Conservation (phyloP, 2,329 filamentous ascomycete species). For the Fusarium robinianum region DNA sequence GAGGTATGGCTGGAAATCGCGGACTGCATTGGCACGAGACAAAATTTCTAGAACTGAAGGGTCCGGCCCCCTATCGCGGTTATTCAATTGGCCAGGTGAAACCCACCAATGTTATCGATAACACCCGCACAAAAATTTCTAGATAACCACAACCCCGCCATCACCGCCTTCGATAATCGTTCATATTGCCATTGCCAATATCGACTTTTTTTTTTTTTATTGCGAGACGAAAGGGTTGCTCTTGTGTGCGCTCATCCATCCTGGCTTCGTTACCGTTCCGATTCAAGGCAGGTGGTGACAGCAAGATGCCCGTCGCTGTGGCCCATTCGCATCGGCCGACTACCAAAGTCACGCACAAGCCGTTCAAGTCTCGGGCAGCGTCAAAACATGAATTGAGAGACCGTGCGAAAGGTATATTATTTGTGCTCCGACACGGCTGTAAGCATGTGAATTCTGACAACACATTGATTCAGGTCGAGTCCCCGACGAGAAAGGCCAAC, state of each 20-base stretch:
- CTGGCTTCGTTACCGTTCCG: constrained; percentile 78
- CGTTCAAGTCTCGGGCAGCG: constrained; percentile 90
- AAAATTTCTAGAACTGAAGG: constrained; percentile 43
- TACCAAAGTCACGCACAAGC: constrained; percentile 85
- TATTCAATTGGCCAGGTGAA: constrained; percentile 30
- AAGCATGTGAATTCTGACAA: constrained; percentile 8
- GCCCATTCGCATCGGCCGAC: constrained; percentile 90
- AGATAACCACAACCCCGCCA: constrained; percentile 47
- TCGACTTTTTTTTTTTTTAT: constrained; percentile 10
- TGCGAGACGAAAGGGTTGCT: too few species aligned
- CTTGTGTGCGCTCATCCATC: too few species aligned
- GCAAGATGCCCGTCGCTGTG: constrained; percentile 74
- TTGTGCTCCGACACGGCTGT: too few species aligned
- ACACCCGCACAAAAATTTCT: constrained; percentile 44
- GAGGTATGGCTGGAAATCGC: constrained; percentile 19
- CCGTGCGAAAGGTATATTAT: constrained; percentile 71
- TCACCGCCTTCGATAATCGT: constrained; percentile 36
- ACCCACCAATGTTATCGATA: constrained; percentile 43
- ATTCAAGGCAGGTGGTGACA: constrained; percentile 80
- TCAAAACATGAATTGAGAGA: constrained; percentile 88
- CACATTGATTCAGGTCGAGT: constrained; percentile 67
- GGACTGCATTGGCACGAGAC: constrained; percentile 31
- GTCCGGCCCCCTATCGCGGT: constrained; percentile 33
- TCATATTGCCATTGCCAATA: constrained; percentile 35
- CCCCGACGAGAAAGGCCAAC: constrained; percentile 69